These are phyloP conservation scores for Imleria badia DNA, from an alignment of 768 basidiomycete species.

Conservation along the genomic window DNA sequence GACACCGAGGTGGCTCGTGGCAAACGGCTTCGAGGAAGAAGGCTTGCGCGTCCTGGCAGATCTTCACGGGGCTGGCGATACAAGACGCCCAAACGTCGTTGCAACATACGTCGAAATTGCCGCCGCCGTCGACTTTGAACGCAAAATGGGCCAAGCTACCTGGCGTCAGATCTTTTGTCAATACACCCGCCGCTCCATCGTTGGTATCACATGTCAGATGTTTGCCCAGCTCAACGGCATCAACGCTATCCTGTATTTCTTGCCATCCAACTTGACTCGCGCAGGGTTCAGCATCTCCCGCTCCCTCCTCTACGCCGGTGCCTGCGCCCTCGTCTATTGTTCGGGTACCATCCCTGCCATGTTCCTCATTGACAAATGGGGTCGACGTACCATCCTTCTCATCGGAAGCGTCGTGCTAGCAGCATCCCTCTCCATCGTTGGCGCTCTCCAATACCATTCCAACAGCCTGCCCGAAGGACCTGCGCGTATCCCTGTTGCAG, in stretches of 20 bases:
- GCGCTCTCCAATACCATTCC: constrained; percentile 48
- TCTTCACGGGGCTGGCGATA: constrained; percentile 51
- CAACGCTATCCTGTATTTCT: constrained; percentile 57
- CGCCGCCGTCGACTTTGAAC: constrained; percentile 39
- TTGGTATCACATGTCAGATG: constrained; percentile 56
- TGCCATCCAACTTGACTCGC: constrained; percentile 51
- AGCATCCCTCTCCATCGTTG: constrained; percentile 47
- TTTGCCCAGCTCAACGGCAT: constrained; percentile 58
- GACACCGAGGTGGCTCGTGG: constrained; percentile 55
- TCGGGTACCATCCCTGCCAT: constrained; percentile 53
- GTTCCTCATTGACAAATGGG: constrained; percentile 52
- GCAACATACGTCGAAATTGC: constrained; percentile 45
- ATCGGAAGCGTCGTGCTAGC: constrained; percentile 45
- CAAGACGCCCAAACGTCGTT: constrained; percentile 41
- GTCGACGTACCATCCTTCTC: constrained; percentile 51
- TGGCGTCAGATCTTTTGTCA: constrained; percentile 51
- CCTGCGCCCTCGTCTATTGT: constrained; percentile 48
- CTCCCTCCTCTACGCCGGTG: constrained; percentile 46
- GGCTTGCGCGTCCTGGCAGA: constrained; percentile 55
- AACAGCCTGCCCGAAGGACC: constrained; percentile 39
- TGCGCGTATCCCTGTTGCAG: constrained; percentile 31
- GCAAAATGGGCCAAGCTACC: constrained; percentile 39
- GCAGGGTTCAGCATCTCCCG: constrained; percentile 46
- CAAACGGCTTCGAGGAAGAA: constrained; percentile 50
- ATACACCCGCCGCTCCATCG: constrained; percentile 47